phyloP scores from a whole-genome alignment of 2,329 filamentous ascomycete genomes.

The Penicillium occitanis region DNA sequence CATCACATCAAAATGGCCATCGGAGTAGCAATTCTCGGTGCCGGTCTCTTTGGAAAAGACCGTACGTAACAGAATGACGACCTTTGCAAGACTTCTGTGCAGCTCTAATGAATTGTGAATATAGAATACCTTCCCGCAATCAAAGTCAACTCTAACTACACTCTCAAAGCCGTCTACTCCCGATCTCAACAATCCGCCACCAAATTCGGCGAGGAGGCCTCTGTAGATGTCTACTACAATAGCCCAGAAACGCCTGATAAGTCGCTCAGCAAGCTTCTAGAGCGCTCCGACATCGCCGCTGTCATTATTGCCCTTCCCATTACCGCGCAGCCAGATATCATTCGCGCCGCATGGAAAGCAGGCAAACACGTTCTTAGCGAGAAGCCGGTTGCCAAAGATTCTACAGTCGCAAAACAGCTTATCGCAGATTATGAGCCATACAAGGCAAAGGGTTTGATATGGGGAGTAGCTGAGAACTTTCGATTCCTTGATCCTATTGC shows the following conservation, averaged over 20 bases:
- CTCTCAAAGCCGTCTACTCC: constrained; percentile 12
- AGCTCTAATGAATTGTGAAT: not conserved
- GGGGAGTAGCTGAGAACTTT: constrained; percentile 71
- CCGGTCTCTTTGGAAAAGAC: constrained; percentile 13
- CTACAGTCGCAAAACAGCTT: constrained; percentile 52
- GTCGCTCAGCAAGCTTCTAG: constrained; percentile 34
- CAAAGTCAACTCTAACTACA: not conserved
- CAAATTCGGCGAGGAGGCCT: constrained; percentile 6
- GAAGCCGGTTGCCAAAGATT: constrained; percentile 66
- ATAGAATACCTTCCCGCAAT: constrained; percentile 8
- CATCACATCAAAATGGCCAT: constrained; percentile 1
- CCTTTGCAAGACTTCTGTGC: not conserved
- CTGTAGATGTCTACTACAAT: constrained; percentile 10
- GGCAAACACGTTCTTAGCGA: constrained; percentile 70
- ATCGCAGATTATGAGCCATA: constrained; percentile 49
- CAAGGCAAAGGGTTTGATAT: constrained; percentile 42
- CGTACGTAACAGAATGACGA: not conserved
- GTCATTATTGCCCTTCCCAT: constrained; percentile 59
- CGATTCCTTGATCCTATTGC: constrained; percentile 52
- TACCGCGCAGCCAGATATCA: constrained; percentile 57
- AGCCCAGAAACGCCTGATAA: constrained; percentile 2
- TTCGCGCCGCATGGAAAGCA: constrained; percentile 60
- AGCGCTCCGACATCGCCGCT: constrained; percentile 50
- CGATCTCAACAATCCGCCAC: constrained; percentile 1
- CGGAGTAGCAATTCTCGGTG: constrained; percentile 15